A percentile compares a stretch with the other conserved stretches of the same genome.
These are phyloP conservation scores for Maudiozyma humilis DNA, from an alignment of 1,139 yeast genomes.

Conservation along the genomic window DNA sequence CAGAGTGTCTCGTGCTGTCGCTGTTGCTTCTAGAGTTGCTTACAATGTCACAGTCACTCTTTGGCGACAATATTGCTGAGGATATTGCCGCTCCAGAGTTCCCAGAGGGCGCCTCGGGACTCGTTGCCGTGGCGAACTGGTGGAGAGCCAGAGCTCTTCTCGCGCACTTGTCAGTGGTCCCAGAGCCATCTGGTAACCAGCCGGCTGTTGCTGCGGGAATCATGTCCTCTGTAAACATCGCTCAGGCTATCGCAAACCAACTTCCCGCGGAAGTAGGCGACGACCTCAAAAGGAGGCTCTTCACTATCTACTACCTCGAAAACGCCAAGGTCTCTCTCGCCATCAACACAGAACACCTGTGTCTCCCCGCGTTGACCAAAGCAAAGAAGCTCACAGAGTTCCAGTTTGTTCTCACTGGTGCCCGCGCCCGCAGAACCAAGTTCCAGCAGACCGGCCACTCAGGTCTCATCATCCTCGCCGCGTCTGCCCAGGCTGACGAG, in stretches of 20 bases:
- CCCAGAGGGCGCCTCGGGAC: constrained; percentile 16
- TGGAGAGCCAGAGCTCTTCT: constrained; percentile 66
- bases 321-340: constrained; percentile 54
- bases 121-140: constrained; percentile 50
- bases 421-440: constrained; percentile 80
- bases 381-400: constrained; percentile 55
- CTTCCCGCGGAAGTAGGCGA: constrained; percentile 21
- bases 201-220: constrained; percentile 32
- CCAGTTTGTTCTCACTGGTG: constrained; percentile 68
- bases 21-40: constrained; percentile 45
- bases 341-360: constrained; percentile 52
- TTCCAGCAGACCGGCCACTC: constrained; percentile 66
- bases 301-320: constrained; percentile 53
- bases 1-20: constrained; percentile 44
- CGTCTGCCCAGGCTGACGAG: constrained; percentile 30
- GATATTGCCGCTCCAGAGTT: constrained; percentile 25
- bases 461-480: constrained; percentile 72
- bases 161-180: constrained; percentile 50
- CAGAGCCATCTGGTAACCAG: constrained; percentile 46
- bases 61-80: constrained; percentile 22
- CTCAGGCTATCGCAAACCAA: constrained; percentile 25
- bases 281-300: constrained; percentile 32
- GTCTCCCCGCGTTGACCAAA: constrained; percentile 42
- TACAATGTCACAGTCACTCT: constrained; percentile 30
- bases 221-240: constrained; percentile 23